phyloP scores from a whole-genome alignment of 2,329 filamentous ascomycete genomes.

The Beauveria bassiana region DNA sequence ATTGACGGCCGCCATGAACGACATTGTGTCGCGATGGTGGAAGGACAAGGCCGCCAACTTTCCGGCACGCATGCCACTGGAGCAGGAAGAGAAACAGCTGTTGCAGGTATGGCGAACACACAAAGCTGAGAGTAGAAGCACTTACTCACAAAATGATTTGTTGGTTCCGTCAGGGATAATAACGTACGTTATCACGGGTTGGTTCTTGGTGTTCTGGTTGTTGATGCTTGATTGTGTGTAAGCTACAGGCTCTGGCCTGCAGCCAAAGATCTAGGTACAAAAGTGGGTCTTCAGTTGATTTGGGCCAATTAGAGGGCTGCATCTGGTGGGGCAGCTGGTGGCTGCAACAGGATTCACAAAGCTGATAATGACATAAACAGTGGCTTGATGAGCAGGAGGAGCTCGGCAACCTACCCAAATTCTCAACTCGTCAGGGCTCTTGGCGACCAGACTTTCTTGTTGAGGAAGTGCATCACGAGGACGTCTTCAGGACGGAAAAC shows the following conservation, averaged over 20 bases:
- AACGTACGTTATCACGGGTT: too few species aligned
- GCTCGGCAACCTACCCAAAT: background rate
- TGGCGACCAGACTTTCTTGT: background rate
- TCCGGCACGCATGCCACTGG: slow-evolving; percentile 26
- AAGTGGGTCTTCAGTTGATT: too few species aligned
- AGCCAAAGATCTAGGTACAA: too few species aligned
- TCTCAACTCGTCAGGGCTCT: background rate
- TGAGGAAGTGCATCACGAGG: background rate
- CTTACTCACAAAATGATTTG: background rate
- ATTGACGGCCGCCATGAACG: slow-evolving; percentile 23
- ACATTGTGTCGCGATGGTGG: slow-evolving; percentile 34
- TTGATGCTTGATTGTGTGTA: too few species aligned
- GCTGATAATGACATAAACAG: background rate
- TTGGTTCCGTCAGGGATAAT: too few species aligned
- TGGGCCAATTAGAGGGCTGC: too few species aligned
- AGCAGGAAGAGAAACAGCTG: slow-evolving; percentile 21
- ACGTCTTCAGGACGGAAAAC: background rate
- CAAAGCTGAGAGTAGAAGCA: too few species aligned
- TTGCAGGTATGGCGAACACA: slow-evolving; percentile 17
- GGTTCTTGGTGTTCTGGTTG: too few species aligned
- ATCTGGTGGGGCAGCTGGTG: too few species aligned
- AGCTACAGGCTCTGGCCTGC: too few species aligned
- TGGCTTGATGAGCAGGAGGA: background rate
- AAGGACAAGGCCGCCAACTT: slow-evolving; percentile 22
- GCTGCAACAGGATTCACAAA: background rate